Percentiles rank a stretch among this genome's conserved stretches.
phyloP scores from a whole-genome alignment of 1,284 basidiomycete genomes.

The Ceratobasidium sp. region DNA sequence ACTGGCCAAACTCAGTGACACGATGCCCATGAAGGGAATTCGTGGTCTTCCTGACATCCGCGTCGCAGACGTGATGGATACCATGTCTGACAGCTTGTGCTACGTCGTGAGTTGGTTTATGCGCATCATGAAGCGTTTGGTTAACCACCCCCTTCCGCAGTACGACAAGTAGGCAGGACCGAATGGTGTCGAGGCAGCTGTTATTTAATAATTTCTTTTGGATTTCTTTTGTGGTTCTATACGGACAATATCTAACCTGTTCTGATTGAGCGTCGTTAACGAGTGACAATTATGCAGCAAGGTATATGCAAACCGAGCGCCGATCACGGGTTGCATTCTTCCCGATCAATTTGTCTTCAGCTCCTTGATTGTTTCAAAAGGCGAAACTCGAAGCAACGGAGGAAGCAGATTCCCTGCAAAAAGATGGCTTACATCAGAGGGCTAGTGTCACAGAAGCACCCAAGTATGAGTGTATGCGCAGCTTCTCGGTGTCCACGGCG shows the following conservation, averaged over 20 bases:
- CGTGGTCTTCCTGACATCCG: constrained; percentile 29
- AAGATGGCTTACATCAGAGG: not conserved
- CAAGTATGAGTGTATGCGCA: not conserved
- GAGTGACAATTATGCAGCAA: not conserved
- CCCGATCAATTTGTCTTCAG: constrained; percentile 24
- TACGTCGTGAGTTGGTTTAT: constrained; percentile 17
- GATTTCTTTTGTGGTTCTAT: not conserved
- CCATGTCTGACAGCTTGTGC: constrained; percentile 28
- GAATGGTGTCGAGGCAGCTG: not conserved
- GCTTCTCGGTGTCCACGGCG: not conserved
- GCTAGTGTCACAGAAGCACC: not conserved
- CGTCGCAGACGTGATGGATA: constrained; percentile 35
- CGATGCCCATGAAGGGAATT: constrained; percentile 18
- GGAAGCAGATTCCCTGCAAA: not conserved
- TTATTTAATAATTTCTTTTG: not conserved
- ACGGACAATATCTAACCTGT: no score
- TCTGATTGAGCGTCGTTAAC: no score
- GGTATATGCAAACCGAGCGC: not conserved
- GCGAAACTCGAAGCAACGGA: not conserved
- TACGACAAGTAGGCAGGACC: constrained; percentile 2
- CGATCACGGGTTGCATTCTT: constrained; percentile 12
- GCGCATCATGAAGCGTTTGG: not conserved
- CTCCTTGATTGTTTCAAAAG: not conserved
- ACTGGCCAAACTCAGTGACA: constrained; percentile 23
- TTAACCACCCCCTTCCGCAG: not conserved